A percentile compares a stretch with the other conserved stretches of the same genome.
Conservation (phyloP, 2,329 filamentous ascomycete species). For the Dactylonectria estremocensis region DNA sequence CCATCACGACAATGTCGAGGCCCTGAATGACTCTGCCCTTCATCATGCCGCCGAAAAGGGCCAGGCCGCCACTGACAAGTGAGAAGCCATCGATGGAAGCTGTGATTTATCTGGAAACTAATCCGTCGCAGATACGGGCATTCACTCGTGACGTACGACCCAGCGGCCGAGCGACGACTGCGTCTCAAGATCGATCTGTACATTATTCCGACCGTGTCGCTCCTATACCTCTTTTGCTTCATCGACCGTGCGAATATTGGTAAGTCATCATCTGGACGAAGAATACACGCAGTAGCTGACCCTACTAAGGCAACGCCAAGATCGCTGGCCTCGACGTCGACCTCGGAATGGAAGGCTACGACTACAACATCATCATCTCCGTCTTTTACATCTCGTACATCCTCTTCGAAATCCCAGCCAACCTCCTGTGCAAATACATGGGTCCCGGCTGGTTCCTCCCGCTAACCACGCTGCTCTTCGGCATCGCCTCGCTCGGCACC, state of each 20-base stretch:
- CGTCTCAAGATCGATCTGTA: slow-evolving; percentile 75
- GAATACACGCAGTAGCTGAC: not conserved
- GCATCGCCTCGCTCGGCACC: slow-evolving; percentile 70
- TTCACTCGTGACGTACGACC: slow-evolving; percentile 21
- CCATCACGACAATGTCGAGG: slow-evolving; percentile 25
- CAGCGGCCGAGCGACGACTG: slow-evolving; percentile 65
- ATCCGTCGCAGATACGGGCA: slow-evolving; percentile 24
- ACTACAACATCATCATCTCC: slow-evolving; percentile 1
- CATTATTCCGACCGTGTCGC: slow-evolving; percentile 74
- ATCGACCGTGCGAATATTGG: slow-evolving; percentile 79
- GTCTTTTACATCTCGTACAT: slow-evolving; percentile 7
- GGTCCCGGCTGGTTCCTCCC: slow-evolving; percentile 77
- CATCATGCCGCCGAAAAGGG: slow-evolving; percentile 18
- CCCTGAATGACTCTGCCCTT: slow-evolving; percentile 12
- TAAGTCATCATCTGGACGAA: slow-evolving; percentile 46
- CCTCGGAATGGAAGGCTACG: slow-evolving; percentile 33
- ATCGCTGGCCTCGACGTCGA: slow-evolving; percentile 38
- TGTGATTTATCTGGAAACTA: not conserved
- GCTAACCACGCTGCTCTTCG: slow-evolving; percentile 68
- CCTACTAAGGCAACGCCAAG: slow-evolving; percentile 32
- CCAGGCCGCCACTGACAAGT: slow-evolving; percentile 24
- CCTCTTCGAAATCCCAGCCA: slow-evolving; percentile 73
- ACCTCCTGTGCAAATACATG: slow-evolving; percentile 73
- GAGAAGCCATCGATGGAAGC: not conserved
- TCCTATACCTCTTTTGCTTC: slow-evolving; percentile 71